These are phyloP conservation scores for Quercus tomentella DNA, from an alignment of 331 rosid species.

Conservation along the genomic window DNA sequence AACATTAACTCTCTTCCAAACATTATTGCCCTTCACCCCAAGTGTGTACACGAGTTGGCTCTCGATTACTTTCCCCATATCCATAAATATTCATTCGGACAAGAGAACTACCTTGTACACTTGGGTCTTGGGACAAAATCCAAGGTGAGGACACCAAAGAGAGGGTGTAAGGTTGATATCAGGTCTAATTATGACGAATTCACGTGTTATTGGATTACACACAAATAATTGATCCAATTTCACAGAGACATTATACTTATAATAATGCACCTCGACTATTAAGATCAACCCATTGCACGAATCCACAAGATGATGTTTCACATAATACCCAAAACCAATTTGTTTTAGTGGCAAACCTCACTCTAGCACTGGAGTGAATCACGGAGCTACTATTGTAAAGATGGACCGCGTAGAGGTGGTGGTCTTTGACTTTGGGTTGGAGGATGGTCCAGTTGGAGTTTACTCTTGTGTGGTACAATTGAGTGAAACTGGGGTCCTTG, in stretches of 20 bases:
- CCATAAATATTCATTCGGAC: neutral
- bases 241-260: neutral
- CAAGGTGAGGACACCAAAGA: neutral
- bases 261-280: neutral
- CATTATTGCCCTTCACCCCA: neutral
- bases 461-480: neutral
- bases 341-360: neutral
- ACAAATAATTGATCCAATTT: neutral
- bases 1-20: neutral
- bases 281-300: neutral
- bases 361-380: neutral
- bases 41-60: neutral
- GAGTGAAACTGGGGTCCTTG: neutral
- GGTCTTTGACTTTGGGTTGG: neutral
- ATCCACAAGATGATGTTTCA: neutral
- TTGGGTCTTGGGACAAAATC: neutral
- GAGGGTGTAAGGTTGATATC: neutral
- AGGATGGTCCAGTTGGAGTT: neutral
- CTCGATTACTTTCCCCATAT: neutral
- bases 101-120: neutral
- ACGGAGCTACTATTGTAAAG: neutral
- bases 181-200: neutral
- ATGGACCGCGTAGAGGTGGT: neutral
- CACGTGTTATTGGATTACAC: neutral
- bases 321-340: no score